phyloP scores from a whole-genome alignment of 108 stramenopile genomes.

The Nitzschia putrida region DNA sequence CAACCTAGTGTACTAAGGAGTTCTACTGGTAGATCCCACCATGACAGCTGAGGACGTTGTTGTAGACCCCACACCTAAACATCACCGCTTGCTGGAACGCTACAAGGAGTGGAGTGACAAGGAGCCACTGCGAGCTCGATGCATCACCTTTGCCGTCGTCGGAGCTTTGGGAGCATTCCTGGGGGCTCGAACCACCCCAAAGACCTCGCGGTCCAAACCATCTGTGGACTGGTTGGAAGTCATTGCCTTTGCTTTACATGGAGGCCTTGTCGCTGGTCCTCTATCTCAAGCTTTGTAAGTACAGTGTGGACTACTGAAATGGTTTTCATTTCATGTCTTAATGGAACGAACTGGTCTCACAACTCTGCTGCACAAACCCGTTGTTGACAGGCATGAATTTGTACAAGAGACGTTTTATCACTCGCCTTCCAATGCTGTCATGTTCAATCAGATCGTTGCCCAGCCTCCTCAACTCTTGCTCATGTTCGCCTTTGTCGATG shows the following conservation, averaged over 20 bases:
- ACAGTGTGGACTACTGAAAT: not conserved
- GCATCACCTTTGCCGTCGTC: slow-evolving; percentile 1
- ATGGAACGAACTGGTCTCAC: not conserved
- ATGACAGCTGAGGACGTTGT: too few species aligned
- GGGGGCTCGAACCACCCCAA: slow-evolving; percentile 3
- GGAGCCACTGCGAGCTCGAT: slow-evolving; percentile 12
- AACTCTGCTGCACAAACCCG: not conserved
- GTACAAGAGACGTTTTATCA: not conserved
- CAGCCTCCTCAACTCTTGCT: slow-evolving; percentile 11
- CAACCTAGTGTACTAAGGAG: too few species aligned
- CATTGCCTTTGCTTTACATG: slow-evolving; percentile 8
- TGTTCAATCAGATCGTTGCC: slow-evolving; percentile 11
- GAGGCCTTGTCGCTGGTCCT: slow-evolving; percentile 19
- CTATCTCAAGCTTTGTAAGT: slow-evolving; percentile 16
- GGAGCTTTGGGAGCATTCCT: slow-evolving; percentile 14
- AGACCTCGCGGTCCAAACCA: not conserved
- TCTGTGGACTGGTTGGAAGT: slow-evolving; percentile 15
- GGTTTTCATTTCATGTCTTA: not conserved
- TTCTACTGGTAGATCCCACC: too few species aligned
- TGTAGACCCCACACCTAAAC: not conserved
- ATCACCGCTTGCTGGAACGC: not conserved
- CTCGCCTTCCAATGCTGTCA: slow-evolving; percentile 1
- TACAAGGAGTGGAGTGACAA: slow-evolving; percentile 10
- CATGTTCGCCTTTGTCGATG: slow-evolving; percentile 5
- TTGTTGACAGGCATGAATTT: not conserved